Conservation (phyloP, 192 early-diverging fungal genomes). For the Pilaira anomala region DNA sequence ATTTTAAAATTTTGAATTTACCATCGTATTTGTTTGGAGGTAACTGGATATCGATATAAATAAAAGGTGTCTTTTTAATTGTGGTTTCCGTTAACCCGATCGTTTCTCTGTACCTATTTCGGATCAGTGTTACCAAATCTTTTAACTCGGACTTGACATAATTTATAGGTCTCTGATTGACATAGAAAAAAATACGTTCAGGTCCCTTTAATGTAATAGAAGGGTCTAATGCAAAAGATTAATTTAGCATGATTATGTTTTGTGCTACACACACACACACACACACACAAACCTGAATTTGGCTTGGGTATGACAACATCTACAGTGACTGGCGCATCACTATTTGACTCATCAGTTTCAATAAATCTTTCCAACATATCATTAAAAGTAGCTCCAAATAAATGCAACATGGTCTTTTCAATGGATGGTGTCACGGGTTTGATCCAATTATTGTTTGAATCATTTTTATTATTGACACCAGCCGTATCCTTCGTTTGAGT, state of each 20-base stretch:
- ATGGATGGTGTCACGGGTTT: conserved; percentile 23
- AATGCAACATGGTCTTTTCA: conserved; percentile 12
- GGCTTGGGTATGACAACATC: conserved; percentile 17
- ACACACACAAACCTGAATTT: conserved; percentile 33
- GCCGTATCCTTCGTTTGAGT: conserved; percentile 12
- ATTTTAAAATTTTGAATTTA: not conserved
- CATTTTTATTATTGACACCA: conserved; percentile 6
- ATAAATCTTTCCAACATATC: conserved; percentile 15
- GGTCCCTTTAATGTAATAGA: conserved; percentile 15
- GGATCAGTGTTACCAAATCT: conserved; percentile 26
- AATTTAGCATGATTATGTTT: no score
- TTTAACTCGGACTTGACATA: conserved; percentile 31
- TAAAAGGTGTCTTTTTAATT: conserved; percentile 21
- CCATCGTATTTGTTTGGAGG: conserved; percentile 25
- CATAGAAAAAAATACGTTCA: conserved; percentile 36
- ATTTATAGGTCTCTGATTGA: conserved; percentile 37
- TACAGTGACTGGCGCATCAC: not conserved
- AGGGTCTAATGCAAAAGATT: conserved; percentile 17
- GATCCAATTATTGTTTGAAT: conserved; percentile 14
- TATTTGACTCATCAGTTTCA: not conserved
- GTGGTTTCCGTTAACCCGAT: conserved; percentile 13
- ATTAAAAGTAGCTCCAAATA: conserved; percentile 20
- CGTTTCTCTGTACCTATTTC: conserved; percentile 19
- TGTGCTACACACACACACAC: no score
- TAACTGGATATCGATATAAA: conserved; percentile 19